Evolutionary conservation across 1,284 basidiomycete genomes (phyloP).

Genomic region (Stygiomarasmius scandens): DNA sequence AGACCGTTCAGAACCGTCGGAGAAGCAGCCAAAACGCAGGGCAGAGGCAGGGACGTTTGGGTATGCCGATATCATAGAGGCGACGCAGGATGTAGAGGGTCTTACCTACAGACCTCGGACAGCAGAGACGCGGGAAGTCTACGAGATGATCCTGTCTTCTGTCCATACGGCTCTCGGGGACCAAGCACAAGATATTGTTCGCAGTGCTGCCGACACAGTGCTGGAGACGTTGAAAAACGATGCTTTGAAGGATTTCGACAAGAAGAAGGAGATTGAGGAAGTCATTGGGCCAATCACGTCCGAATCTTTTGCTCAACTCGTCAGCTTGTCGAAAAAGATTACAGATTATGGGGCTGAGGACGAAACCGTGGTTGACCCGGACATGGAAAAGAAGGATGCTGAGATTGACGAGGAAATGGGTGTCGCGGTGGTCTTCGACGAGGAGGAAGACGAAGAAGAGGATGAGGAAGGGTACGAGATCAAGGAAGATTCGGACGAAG

Average conservation of each 20-base stretch:
- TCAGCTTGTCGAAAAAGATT: conserved; percentile 92
- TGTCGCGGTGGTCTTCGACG: conserved; percentile 95
- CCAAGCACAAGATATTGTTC: conserved; percentile 94
- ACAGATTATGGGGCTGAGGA: conserved; percentile 95
- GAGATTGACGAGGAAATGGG: conserved; percentile 93
- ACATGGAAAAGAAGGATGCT: conserved; percentile 75
- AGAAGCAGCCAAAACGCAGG: conserved; percentile 60
- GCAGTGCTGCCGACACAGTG: conserved; percentile 91
- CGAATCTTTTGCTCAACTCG: conserved; percentile 85
- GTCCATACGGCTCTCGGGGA: conserved; percentile 89
- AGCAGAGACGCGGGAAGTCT: conserved; percentile 92
- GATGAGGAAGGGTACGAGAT: conserved; percentile 87
- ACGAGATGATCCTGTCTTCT: conserved; percentile 87
- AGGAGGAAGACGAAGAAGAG: conserved; percentile 90
- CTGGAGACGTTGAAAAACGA: conserved; percentile 93
- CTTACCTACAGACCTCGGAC: conserved; percentile 92
- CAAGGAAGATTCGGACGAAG: conserved; percentile 71
- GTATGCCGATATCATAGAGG: conserved; percentile 89
- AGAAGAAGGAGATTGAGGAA: conserved; percentile 92
- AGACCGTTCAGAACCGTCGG: conserved; percentile 49
- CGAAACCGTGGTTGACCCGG: conserved; percentile 73
- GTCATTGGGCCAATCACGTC: conserved; percentile 68
- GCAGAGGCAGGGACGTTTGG: conserved; percentile 59
- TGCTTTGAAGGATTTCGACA: conserved; percentile 93
- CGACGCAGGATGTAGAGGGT: conserved; percentile 92